phyloP scores from a whole-genome alignment of 345 rosid genomes.

The Aegle marmelos region DNA sequence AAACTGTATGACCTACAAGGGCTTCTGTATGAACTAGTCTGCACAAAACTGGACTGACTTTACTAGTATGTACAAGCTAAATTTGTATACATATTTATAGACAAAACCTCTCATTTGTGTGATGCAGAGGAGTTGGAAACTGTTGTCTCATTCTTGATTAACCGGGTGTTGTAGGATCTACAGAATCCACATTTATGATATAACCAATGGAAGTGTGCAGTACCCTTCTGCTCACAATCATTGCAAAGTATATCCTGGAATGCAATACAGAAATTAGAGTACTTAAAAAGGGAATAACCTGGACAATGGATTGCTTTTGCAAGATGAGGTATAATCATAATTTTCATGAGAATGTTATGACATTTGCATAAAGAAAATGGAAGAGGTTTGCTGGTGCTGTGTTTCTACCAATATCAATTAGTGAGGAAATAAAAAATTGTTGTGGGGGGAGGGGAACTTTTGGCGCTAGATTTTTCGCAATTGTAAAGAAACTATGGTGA shows the following conservation, averaged over 20 bases:
- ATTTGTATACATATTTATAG: not conserved
- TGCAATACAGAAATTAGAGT: not conserved
- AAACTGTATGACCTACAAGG: not conserved
- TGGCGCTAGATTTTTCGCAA: not conserved
- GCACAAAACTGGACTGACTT: conserved; percentile 4
- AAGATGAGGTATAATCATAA: not conserved
- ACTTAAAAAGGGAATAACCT: not conserved
- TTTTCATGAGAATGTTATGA: not conserved
- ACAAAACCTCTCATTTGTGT: conserved; percentile 15
- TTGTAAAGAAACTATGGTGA: not conserved
- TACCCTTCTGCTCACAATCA: conserved; percentile 73
- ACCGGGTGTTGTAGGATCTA: conserved; percentile 87
- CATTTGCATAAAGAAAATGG: not conserved
- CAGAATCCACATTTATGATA: conserved; percentile 76
- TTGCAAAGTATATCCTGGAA: conserved; percentile 73
- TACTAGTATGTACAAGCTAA: conserved; percentile 21
- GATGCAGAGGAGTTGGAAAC: conserved; percentile 33
- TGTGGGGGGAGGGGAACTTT: no score
- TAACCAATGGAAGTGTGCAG: conserved; percentile 72
- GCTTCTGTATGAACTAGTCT: not conserved
- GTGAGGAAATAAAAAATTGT: not conserved
- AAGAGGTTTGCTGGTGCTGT: not conserved
- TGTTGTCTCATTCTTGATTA: conserved; percentile 48
- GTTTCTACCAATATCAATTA: not conserved
- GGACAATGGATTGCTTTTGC: not conserved